A percentile compares a stretch with the other conserved stretches of the same genome.
These are phyloP conservation scores for Mortierella sp. DNA, from an alignment of 371 early-diverging fungal species.

Conservation along the genomic window DNA sequence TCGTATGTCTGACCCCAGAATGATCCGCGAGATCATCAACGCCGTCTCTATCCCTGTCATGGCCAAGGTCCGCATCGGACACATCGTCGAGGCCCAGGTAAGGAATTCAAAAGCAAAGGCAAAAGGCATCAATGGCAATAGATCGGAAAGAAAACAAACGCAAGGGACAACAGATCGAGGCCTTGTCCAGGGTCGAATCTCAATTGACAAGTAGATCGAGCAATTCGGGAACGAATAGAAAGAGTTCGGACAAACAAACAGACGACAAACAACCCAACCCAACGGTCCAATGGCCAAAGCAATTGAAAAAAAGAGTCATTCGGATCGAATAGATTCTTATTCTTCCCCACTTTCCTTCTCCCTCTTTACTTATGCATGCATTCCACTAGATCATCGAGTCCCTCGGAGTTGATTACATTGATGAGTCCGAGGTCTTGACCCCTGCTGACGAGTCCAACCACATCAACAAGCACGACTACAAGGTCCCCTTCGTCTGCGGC, in stretches of 20 bases:
- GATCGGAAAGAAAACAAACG: background rate
- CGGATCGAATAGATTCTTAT: constrained; percentile 4
- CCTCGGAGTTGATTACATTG: constrained; percentile 95
- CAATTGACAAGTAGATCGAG: too few species aligned
- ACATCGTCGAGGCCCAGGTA: constrained; percentile 95
- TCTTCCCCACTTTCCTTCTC: background rate
- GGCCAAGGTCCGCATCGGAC: constrained; percentile 99
- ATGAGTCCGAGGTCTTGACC: constrained; percentile 97
- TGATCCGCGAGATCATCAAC: constrained; percentile 95
- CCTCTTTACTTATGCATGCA: background rate
- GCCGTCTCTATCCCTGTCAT: constrained; percentile 98
- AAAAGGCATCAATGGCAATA: background rate
- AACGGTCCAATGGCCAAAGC: too few species aligned
- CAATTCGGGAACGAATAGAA: too few species aligned
- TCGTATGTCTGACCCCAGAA: constrained; percentile 98
- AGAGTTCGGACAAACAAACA: too few species aligned
- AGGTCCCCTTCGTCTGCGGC: constrained; percentile 97
- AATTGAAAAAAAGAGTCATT: too few species aligned
- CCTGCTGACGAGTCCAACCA: constrained; percentile 95
- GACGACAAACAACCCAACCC: too few species aligned
- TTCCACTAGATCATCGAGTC: constrained; percentile 85
- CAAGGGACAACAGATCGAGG: too few species aligned
- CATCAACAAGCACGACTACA: constrained; percentile 93
- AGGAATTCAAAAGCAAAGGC: background rate
- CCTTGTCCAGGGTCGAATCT: too few species aligned